Base-by-base conservation (phyloP, 2,329 filamentous ascomycete species). In the Xylaria sp. region DNA sequence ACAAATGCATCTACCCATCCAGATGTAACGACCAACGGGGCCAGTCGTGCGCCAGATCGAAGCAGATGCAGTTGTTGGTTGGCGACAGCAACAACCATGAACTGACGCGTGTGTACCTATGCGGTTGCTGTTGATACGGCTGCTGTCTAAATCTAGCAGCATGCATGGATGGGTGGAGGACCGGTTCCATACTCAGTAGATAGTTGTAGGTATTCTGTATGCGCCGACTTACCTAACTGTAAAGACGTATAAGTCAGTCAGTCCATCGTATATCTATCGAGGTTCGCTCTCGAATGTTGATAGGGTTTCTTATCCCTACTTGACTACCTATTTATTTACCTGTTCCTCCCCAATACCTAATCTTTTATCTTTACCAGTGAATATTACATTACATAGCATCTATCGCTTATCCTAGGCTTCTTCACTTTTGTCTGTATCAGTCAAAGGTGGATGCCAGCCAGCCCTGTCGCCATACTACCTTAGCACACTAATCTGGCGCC, bases 371-470 rank as follows among this genome's bases (percentile, higher is more conserved):
- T 31, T 31, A 31, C 5, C n/a, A n/a, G n/a, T n/a, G n/a, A n/a
- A n/a, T n/a, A n/a, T n/a, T n/a, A n/a, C n/a, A n/a, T n/a, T n/a
- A n/a, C n/a, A n/a, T n/a, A n/a, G n/a, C n/a, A n/a, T n/a, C n/a
- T n/a, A n/a, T n/a, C n/a, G n/a, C n/a, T n/a, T n/a, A n/a, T n/a
- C n/a, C n/a, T n/a, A 23, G 38, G 3, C 5, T 6, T 19, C 42
- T 8, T 45, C 19, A 14, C 42, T 14, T 6, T 45, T 12, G 19
- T 1, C 42, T 33, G 35, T 37, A n/a, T n/a, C n/a, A n/a, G n/a
- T n/a, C n/a, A n/a, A n/a, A n/a, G 52, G 57, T 43, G 52, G 56
- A 38, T 42, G 28, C 52, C 40, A 47, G 45, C 35, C 37, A 45
- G 42, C 54, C 47, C 40, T 40, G 38, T 9, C 28, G 28, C 28